Percentiles rank a stretch among this genome's conserved stretches.
Conservation (phyloP, 1,284 basidiomycete genomes). For the Fereydounia khargensis region DNA sequence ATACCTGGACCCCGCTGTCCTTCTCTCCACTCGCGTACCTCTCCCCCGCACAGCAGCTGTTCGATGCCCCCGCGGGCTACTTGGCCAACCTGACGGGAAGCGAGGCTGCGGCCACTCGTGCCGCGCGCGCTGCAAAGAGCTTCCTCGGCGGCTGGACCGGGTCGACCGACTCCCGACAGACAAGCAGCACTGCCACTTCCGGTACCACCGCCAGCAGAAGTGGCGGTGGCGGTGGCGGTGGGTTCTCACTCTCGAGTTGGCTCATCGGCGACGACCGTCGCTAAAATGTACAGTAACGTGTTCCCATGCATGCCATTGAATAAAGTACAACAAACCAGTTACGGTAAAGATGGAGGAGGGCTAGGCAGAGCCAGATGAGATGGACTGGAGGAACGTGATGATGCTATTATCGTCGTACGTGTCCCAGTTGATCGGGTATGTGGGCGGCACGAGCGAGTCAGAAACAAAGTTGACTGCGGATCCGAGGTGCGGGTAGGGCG, state of each 20-base stretch:
- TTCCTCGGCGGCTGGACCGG: conserved; percentile 22
- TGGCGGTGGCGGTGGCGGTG: conserved; percentile 5
- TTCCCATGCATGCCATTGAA: too few species aligned
- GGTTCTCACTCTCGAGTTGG: conserved; percentile 27
- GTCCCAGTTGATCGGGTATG: conserved; percentile 35
- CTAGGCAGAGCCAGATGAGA: too few species aligned
- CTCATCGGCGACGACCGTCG: too few species aligned
- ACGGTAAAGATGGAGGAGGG: too few species aligned
- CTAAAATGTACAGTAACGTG: too few species aligned
- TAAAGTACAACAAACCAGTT: too few species aligned
- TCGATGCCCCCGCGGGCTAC: background rate
- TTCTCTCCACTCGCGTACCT: conserved; percentile 20
- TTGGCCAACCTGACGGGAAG: too few species aligned
- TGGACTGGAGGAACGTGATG: conserved; percentile 31
- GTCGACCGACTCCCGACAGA: too few species aligned
- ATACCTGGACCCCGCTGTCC: conserved; percentile 8
- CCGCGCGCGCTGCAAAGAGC: conserved; percentile 27
- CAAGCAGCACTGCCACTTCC: too few species aligned
- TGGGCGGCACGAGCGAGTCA: conserved; percentile 25
- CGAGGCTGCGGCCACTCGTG: conserved; percentile 25
- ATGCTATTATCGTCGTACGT: conserved; percentile 35
- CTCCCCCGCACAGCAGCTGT: background rate
- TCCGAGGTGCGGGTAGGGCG: background rate
- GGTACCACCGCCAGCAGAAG: background rate
- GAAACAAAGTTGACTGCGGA: conserved; percentile 4